A percentile compares a stretch with the other conserved stretches of the same genome.
Conservation (phyloP, 164 flowering plant genomes). For the Warburgia ugandensis region DNA sequence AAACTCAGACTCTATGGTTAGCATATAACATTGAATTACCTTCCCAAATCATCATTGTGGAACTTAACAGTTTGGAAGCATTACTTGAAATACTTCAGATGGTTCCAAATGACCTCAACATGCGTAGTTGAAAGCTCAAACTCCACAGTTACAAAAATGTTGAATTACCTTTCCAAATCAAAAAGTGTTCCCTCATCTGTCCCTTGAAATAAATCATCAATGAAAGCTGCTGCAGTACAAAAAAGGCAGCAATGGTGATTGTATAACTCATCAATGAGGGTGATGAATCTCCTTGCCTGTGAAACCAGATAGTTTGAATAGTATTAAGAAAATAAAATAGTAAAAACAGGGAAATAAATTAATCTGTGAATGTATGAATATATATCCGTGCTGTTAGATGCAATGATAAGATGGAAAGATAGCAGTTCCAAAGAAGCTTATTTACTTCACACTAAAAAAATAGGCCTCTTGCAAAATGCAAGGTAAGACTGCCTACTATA, state of each 20-base stretch:
- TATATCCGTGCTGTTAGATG: too few relatives aligned
- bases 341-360: too few relatives aligned
- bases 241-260: constrained; percentile 86
- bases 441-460: too few relatives aligned
- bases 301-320: constrained; percentile 4
- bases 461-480: too few relatives aligned
- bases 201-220: constrained; percentile 91
- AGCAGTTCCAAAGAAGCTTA: too few relatives aligned
- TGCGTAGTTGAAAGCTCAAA: not conserved
- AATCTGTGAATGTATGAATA: too few relatives aligned
- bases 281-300: constrained; percentile 96
- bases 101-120: not conserved
- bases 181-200: constrained; percentile 93
- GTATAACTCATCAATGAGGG: constrained; percentile 95
- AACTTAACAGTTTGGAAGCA: not conserved
- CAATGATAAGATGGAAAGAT: too few relatives aligned
- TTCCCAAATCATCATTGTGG: too few relatives aligned
- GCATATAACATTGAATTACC: too few relatives aligned
- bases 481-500: too few relatives aligned
- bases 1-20: too few relatives aligned
- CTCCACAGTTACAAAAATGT: not conserved
- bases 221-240: constrained; percentile 73
- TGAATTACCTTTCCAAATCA: constrained; percentile 76
- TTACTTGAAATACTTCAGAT: not conserved
- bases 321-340: constrained; percentile 1